A percentile compares a stretch with the other conserved stretches of the same genome.
Conservation (phyloP, 148 eudicot species). For the Chenopodium album region DNA sequence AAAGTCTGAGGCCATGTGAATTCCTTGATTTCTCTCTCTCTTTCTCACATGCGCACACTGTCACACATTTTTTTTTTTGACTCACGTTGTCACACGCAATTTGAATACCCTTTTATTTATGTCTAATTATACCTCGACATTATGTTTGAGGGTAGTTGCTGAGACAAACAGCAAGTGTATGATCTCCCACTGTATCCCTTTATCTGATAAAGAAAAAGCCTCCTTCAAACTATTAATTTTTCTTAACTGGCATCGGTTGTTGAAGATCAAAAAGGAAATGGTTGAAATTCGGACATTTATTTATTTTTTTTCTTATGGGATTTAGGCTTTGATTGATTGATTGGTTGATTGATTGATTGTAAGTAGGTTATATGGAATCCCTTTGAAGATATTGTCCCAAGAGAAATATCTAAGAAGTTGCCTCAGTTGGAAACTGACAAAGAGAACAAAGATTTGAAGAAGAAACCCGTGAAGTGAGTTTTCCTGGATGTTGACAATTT, state of each 20-base stretch:
- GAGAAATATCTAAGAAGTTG: slow-evolving; percentile 43
- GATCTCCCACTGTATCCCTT: background rate
- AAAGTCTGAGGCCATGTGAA: background rate
- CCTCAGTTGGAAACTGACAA: slow-evolving; percentile 34
- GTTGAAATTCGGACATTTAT: background rate
- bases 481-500: slow-evolving; percentile 6
- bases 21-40: background rate
- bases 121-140: background rate
- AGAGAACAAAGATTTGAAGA: slow-evolving; percentile 56
- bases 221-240: background rate
- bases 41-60: background rate
- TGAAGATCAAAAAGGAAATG: background rate
- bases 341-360: too few relatives aligned
- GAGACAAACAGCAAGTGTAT: background rate
- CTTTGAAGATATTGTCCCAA: slow-evolving; percentile 89
- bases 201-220: background rate
- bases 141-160: background rate
- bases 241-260: background rate
- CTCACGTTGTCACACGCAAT: background rate
- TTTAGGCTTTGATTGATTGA: too few relatives aligned
- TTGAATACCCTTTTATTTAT: background rate
- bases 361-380: slow-evolving; percentile 92
- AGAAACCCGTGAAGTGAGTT: slow-evolving; percentile 82
- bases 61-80: background rate
- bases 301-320: too few relatives aligned